Percentiles rank a stretch among this genome's conserved stretches.
phyloP scores from a whole-genome alignment of 768 basidiomycete species.

The Gymnopilus junonius region DNA sequence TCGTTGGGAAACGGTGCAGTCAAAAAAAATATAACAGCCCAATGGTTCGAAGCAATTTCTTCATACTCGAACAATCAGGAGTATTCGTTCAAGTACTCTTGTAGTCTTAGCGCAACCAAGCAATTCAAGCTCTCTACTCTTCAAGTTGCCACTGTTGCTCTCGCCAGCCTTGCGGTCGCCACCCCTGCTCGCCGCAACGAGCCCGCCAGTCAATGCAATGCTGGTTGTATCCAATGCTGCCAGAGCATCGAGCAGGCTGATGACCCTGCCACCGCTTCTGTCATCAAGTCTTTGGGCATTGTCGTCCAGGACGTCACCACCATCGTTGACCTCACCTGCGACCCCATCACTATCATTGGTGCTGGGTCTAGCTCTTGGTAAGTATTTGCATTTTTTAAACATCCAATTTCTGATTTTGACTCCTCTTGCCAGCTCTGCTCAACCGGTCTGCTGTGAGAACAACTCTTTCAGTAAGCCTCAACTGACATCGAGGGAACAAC shows the following conservation, averaged over 20 bases:
- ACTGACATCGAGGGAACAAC: background rate
- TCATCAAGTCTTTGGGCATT: conserved; percentile 24
- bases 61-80: conserved; percentile 20
- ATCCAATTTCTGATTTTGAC: background rate
- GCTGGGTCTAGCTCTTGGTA: conserved; percentile 28
- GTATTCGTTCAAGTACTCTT: conserved; percentile 15
- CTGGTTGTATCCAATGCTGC: conserved; percentile 27
- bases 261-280: conserved; percentile 4
- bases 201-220: conserved; percentile 20
- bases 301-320: conserved; percentile 17
- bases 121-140: conserved; percentile 24
- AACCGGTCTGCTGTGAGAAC: conserved; percentile 36
- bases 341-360: conserved; percentile 30
- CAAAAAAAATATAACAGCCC: conserved; percentile 15
- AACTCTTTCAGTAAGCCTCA: conserved; percentile 34
- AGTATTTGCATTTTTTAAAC: background rate
- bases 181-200: conserved; percentile 9
- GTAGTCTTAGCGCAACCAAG: conserved; percentile 17
- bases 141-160: conserved; percentile 21
- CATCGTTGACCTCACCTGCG: conserved; percentile 32
- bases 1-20: no score
- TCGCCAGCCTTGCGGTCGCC: conserved; percentile 24
- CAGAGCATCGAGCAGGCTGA: conserved; percentile 11
- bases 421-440: conserved; percentile 22
- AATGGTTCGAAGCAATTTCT: conserved; percentile 15